These are phyloP conservation scores for Lactifluus hygrophoroides DNA, from an alignment of 768 basidiomycete species.

Conservation along the genomic window DNA sequence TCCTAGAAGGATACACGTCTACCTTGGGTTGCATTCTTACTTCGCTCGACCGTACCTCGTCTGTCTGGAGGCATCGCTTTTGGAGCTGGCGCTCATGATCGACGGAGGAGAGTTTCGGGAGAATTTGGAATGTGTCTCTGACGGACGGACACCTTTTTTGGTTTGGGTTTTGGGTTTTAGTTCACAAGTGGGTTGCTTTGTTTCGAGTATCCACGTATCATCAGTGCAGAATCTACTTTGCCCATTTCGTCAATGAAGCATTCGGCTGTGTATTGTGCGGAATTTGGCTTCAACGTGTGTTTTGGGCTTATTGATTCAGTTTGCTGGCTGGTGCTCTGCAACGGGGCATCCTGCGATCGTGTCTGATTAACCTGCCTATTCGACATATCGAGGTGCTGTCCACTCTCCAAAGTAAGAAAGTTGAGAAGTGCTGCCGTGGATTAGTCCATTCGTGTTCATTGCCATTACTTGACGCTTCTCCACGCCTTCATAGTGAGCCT, in stretches of 20 bases:
- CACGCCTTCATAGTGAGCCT: no score
- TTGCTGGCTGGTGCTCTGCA: no score
- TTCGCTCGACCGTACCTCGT: slow-evolving; percentile 38
- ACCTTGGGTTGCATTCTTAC: slow-evolving; percentile 10
- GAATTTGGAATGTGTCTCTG: slow-evolving; percentile 28
- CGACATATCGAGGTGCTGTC: no score
- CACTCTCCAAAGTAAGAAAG: no score
- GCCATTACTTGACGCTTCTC: no score
- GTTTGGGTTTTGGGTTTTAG: background rate
- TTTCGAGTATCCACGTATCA: background rate
- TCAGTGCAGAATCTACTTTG: background rate
- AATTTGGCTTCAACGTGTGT: no score
- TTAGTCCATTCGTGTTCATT: no score
- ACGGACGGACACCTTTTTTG: slow-evolving; percentile 29
- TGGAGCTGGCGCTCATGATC: slow-evolving; percentile 70
- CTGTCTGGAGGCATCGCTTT: slow-evolving; percentile 58
- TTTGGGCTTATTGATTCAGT: no score
- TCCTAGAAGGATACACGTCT: slow-evolving; percentile 47
- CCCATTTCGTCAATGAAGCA: background rate
- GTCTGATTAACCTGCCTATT: no score
- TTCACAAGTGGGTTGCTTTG: background rate
- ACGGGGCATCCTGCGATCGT: no score
- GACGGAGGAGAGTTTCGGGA: slow-evolving; percentile 29
- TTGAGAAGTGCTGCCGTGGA: no score
- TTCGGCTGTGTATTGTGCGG: no score